phyloP scores from a whole-genome alignment of 768 basidiomycete genomes.

The Lyophyllum decastes region DNA sequence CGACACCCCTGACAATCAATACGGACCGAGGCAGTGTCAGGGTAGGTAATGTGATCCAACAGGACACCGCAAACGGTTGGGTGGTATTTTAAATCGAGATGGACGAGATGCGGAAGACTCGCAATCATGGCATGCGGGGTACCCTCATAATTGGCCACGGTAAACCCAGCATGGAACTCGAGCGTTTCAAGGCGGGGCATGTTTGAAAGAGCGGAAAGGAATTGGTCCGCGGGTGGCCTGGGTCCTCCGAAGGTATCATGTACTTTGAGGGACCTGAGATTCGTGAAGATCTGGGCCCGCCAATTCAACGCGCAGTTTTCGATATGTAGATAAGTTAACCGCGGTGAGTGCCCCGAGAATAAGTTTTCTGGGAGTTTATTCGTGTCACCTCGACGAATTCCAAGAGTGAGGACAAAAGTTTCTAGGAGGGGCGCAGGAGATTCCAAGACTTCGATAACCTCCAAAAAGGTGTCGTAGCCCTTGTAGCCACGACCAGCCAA shows the following conservation, averaged over 20 bases:
- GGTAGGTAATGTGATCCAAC: neutral
- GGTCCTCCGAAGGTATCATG: neutral
- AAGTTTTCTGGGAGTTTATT: neutral
- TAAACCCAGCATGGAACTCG: neutral
- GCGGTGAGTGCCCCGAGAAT: neutral
- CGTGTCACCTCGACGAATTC: no score
- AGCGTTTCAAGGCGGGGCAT: neutral
- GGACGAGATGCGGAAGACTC: neutral
- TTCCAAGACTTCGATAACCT: neutral
- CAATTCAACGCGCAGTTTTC: neutral
- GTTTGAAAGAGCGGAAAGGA: neutral
- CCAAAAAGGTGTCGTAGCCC: neutral
- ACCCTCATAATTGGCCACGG: neutral
- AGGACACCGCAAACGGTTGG: neutral
- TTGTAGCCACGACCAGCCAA: neutral
- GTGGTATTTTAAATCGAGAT: neutral
- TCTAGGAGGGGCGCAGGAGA: neutral
- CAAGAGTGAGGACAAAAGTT: neutral
- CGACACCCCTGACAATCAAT: neutral
- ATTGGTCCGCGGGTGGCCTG: neutral
- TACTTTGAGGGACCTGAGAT: neutral
- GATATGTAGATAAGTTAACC: neutral
- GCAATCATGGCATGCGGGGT: neutral
- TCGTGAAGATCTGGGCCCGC: neutral
- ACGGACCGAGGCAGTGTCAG: neutral